Conservation (phyloP, 139 green algal species). For the Coelastrella sp. region DNA sequence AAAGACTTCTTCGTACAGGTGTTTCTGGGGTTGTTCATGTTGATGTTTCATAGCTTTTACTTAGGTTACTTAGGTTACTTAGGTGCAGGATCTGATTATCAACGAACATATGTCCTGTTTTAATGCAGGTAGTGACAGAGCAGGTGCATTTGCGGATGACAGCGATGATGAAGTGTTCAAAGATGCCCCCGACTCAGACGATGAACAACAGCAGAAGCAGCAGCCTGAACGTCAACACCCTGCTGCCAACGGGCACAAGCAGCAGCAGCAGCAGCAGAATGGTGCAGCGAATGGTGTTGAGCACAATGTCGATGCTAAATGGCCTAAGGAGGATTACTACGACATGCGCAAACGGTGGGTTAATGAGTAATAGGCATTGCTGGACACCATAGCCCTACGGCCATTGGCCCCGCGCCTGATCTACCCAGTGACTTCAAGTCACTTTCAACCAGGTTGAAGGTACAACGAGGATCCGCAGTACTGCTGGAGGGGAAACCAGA, state of each 20-base stretch:
- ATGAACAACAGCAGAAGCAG: constrained; percentile 15
- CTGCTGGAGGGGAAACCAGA: no score
- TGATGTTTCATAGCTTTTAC: neutral
- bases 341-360: constrained; percentile 87
- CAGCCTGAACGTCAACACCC: neutral
- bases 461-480: no score
- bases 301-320: constrained; percentile 29
- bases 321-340: constrained; percentile 74
- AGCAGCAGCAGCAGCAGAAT: constrained; percentile 35
- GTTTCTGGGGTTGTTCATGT: neutral
- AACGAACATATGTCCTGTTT: neutral
- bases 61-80: neutral
- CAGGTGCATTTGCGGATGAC: constrained; percentile 27
- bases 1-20: neutral
- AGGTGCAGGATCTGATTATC: neutral
- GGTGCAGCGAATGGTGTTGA: constrained; percentile 10
- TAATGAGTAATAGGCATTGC: neutral
- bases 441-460: no score
- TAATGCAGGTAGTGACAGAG: neutral
- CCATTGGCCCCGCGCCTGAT: no score
- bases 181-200: neutral
- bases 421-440: no score
- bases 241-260: neutral
- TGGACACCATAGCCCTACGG: neutral
- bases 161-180: constrained; percentile 31